Evolutionary conservation across 768 basidiomycete genomes (phyloP), one percentile per base, ranked within the genome.

Genomic region (Termitomyces sp.): DNA sequence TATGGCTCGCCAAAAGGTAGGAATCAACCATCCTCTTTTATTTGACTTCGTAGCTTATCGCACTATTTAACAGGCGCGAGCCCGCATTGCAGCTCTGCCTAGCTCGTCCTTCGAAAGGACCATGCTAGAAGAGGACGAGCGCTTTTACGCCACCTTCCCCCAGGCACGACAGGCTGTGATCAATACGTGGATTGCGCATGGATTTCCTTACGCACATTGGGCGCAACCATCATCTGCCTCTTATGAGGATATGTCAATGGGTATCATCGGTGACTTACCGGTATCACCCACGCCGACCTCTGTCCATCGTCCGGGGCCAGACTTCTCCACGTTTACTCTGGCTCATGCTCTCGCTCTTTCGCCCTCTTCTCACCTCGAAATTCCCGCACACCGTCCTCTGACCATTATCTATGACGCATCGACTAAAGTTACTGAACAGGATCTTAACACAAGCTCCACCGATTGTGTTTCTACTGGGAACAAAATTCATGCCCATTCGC

Each of bases 91-190:
- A 9, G 28, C 43, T 22, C 57, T 58, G 1, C 53, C 57, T 1
- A 35, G 44, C 1, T 64, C 57, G 0, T 61, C 57, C 16, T 66
- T 65, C 46, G 59, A 61, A 30, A 59, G 61, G 18, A 60, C 58
- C 6, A 55, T 60, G 59, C 54, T 66, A 24, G 59, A 65, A 47
- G 56, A 61, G 33, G 65, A 66, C 24, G 61, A 62, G 6, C 36
- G 48, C 1, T 65, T 63, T 53, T 66, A 65, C 53, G 59, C 58
- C 35, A 59, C 60, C 18, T 66, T 66, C 24, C 65, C 61, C 2
- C 45, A 53, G 22, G 65, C 65, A 12, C 48, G 56, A 32, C 48
- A 51, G 36, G 52, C 60, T 4, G 64, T 62, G 22, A 64, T 63
- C 43, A 54, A 59, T 28, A 32, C 45, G 22, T 66, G 63, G 65